A percentile compares a stretch with the other conserved stretches of the same genome.
phyloP scores from a whole-genome alignment of 2,329 filamentous ascomycete genomes.

The Colletotrichum melonis region DNA sequence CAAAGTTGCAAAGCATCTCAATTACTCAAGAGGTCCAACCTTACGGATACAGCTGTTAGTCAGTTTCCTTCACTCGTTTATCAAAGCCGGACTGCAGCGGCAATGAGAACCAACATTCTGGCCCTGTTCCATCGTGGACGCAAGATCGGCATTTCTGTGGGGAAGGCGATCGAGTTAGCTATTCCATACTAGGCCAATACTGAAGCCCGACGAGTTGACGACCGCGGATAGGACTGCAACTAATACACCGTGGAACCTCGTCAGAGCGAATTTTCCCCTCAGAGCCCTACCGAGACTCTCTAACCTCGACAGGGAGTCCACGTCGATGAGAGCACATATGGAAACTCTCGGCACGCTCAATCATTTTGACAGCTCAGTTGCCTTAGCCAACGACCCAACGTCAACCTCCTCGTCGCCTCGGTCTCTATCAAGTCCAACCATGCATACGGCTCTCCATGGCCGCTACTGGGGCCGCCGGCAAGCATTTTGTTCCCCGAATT shows the following conservation, averaged over 20 bases:
- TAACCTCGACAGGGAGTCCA: slow-evolving; percentile 7
- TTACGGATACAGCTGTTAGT: neutral
- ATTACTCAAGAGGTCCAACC: neutral
- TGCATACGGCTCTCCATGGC: neutral
- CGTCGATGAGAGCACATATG: neutral
- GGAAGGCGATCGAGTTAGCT: neutral
- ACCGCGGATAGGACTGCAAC: neutral
- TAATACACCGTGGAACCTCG: neutral
- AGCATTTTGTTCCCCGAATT: neutral
- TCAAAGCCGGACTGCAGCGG: neutral
- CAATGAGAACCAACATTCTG: neutral
- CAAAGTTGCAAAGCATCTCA: neutral
- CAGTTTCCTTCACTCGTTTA: neutral
- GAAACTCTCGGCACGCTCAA: neutral
- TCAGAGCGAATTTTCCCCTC: neutral
- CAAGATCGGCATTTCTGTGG: neutral
- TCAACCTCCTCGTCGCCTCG: neutral
- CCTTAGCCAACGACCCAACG: neutral
- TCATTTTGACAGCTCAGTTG: neutral
- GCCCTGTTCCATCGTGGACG: neutral
- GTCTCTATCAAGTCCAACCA: neutral
- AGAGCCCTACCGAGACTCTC: neutral
- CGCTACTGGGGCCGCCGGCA: neutral
- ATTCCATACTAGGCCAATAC: neutral
- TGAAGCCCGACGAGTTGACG: neutral